Percentiles rank a stretch among this genome's conserved stretches.
phyloP scores from a whole-genome alignment of 176 grass and related monocot genomes.

The Alloteropsis semialata region DNA sequence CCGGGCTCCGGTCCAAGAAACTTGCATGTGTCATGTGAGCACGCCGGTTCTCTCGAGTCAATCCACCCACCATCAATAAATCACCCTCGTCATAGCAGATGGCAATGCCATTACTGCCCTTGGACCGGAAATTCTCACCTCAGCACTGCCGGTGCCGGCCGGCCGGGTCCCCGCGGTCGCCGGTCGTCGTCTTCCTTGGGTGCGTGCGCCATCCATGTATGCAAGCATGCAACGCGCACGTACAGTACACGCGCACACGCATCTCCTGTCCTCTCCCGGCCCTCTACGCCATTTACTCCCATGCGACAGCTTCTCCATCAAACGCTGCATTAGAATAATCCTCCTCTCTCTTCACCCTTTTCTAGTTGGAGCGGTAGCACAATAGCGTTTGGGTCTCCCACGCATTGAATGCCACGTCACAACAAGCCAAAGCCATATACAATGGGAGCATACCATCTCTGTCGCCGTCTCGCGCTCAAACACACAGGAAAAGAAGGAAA shows the following conservation, averaged over 20 bases:
- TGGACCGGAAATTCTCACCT: slow-evolving; percentile 14
- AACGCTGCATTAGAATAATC: slow-evolving; percentile 31
- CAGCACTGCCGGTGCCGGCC: background rate
- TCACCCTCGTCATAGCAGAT: background rate
- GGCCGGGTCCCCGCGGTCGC: background rate
- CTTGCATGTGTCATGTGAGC: background rate
- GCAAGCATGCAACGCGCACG: background rate
- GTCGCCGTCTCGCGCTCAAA: background rate
- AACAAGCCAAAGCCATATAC: background rate
- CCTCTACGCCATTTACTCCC: slow-evolving; percentile 27
- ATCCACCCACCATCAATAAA: background rate
- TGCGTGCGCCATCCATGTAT: background rate
- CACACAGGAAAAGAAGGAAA: background rate
- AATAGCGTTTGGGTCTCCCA: background rate
- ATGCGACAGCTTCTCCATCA: slow-evolving; percentile 14
- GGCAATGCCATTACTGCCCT: slow-evolving; percentile 23
- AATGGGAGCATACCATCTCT: background rate
- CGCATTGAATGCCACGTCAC: slow-evolving; percentile 27
- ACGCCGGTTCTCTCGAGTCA: background rate
- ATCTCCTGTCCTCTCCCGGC: background rate
- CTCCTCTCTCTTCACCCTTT: background rate
- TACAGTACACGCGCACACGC: background rate
- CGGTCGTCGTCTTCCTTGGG: background rate
- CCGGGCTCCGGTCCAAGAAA: too few species aligned
- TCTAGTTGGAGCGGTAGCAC: background rate